Percentiles rank a stretch among this genome's conserved stretches.
Conservation (phyloP, 306 rosid genomes). For the Ammopiptanthus mongolicus region DNA sequence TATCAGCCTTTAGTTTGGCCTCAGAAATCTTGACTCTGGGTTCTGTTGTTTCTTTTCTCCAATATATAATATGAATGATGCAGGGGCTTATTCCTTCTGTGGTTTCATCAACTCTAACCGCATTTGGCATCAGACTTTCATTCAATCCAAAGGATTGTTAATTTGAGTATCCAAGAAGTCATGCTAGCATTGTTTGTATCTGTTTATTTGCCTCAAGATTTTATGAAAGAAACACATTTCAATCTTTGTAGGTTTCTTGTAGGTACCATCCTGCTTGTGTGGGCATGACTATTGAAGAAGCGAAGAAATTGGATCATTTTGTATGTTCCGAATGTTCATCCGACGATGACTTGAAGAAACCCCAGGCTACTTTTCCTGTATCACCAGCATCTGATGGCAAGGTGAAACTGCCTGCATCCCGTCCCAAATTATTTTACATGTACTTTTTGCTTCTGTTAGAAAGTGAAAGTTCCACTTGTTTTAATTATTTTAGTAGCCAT, state of each 20-base stretch:
- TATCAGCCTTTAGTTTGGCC: neutral
- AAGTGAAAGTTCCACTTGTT: neutral
- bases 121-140: neutral
- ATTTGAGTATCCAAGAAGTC: neutral
- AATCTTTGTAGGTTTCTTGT: slow-evolving; percentile 26
- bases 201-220: neutral
- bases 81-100: neutral
- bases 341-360: slow-evolving; percentile 60
- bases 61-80: neutral
- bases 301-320: slow-evolving; percentile 76
- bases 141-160: neutral
- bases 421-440: neutral
- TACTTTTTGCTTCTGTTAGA: neutral
- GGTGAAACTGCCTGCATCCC: slow-evolving; percentile 36
- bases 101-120: neutral
- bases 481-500: neutral
- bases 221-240: slow-evolving; percentile 18
- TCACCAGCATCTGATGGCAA: slow-evolving; percentile 55
- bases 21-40: neutral
- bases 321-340: slow-evolving; percentile 82
- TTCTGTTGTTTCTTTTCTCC: neutral
- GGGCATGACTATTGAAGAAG: slow-evolving; percentile 80
- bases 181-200: neutral
- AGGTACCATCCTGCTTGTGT: slow-evolving; percentile 99
- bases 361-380: slow-evolving; percentile 40